Base-by-base conservation (phyloP, 768 basidiomycete genomes). In the Asterophora parasitica region DNA sequence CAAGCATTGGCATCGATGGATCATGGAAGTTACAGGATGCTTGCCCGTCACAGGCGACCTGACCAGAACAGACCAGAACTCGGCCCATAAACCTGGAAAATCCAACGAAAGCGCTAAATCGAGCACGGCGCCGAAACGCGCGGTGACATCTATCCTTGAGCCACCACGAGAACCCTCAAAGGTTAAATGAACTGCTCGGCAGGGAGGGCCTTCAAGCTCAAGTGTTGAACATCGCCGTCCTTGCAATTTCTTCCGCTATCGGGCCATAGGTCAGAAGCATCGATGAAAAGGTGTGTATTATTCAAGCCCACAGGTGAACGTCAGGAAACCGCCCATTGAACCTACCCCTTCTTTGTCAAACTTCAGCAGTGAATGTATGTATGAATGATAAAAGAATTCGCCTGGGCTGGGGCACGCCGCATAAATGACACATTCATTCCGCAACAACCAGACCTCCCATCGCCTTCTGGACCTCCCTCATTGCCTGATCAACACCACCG, bases 371-470 rank as follows among this genome's bases (percentile, higher is more conserved):
- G 28, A 46, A 46, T 15, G 30, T 31, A 46, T 15, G 30, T 31
- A 31, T 34, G 38, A 31, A 23, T 31, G 23, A 45, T 39, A 4
- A 27, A 32, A 27, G 7, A 40, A 31, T 28, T 9, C 17, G 27
- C 46, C 16, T 28, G 20, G 27, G 17, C 23, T 27, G 30, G 43
- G 43, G 34, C 20, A 42, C 16, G 38, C 44, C 28, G 38, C 38
- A 50, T 35, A 34, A 34, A 26, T 19, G 42, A 37, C n/a, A 38
- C 23, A 54, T 58, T 78, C 66, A 89, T 74, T 90, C 87, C 44
- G 83, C 83, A 49, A 86, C 82, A 43, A 79, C 72, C 58, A 90
- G 74, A 41, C 82, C 78, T 58, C 81, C 83, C 82, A 89, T 84
- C 17, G 81, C 82, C 69, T 82, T 78, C 66, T 88, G 83, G 32